A percentile compares a stretch with the other conserved stretches of the same genome.
Conservation (phyloP, 805 yeast species). For the Tetrapisispora pingtungensis region DNA sequence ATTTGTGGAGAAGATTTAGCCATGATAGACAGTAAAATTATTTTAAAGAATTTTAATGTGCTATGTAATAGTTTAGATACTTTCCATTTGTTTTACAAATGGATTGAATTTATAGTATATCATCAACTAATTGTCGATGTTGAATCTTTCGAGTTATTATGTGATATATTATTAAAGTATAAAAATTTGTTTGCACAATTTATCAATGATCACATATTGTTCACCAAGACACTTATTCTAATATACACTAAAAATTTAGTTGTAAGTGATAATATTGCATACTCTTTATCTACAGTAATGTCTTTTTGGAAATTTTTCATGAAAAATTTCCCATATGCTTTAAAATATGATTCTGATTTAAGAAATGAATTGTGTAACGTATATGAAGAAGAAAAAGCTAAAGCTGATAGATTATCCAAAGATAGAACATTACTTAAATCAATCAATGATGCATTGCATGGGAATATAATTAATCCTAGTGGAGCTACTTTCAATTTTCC, state of each 20-base stretch:
- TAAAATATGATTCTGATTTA: slow-evolving; percentile 23
- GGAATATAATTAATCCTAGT: background rate
- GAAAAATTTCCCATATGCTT: slow-evolving; percentile 21
- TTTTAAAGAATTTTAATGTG: slow-evolving; percentile 16
- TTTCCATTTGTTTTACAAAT: slow-evolving; percentile 28
- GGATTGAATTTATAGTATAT: slow-evolving; percentile 26
- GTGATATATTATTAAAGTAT: slow-evolving; percentile 23
- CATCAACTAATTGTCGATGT: slow-evolving; percentile 25
- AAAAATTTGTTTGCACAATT: slow-evolving; percentile 29
- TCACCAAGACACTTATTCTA: slow-evolving; percentile 24
- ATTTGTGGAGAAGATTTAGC: slow-evolving; percentile 29
- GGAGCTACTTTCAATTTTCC: slow-evolving; percentile 14
- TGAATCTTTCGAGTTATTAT: slow-evolving; percentile 21
- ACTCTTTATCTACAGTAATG: slow-evolving; percentile 19
- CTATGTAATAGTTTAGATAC: slow-evolving; percentile 19
- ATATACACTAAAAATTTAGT: slow-evolving; percentile 19
- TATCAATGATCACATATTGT: slow-evolving; percentile 31
- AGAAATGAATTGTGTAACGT: slow-evolving; percentile 18
- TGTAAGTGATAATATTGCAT: slow-evolving; percentile 15
- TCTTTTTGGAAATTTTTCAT: slow-evolving; percentile 29
- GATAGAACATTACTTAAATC: slow-evolving; percentile 9
- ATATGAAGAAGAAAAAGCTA: slow-evolving; percentile 24
- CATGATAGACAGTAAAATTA: slow-evolving; percentile 10
- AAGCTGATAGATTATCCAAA: slow-evolving; percentile 15
- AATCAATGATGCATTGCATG: slow-evolving; percentile 8